Base-by-base conservation (phyloP, 2,329 filamentous ascomycete species). In the Xylariaceae sp. region DNA sequence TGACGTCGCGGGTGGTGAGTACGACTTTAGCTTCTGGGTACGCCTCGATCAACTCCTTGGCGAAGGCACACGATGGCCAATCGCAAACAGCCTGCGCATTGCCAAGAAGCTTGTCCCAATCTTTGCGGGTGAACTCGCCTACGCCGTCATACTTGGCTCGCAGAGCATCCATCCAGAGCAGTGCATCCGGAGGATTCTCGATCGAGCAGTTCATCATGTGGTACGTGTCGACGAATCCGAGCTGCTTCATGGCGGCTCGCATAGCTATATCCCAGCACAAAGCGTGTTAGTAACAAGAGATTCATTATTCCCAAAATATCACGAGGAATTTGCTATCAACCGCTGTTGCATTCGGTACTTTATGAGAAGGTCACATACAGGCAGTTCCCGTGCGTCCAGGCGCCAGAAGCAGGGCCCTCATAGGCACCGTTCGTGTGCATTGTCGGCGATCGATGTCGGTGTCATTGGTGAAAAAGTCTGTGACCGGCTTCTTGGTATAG, bases 11-110 rank as follows among this genome's bases (percentile, higher is more conserved):
- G 52, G 80, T 85, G 11, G 84, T 87, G 58, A 90, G 75, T 42
- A 91, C 79, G 48, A 89, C 82, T 71, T 89, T 89, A 53, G 87
- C 87, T 50, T 89, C 83, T 1, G 87, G 87, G 67, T 89, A 90
- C 13, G 85, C 84, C 65, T 86, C 82, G 58, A 89, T 86, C 56
- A 90, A 77, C 69, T 89, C 86, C 69, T 85, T 81, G 47, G 83
- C 83, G 64, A 90, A 90, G 36, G 83, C 82, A 37, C 84, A 81
- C 20, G 83, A 81, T 7, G 86, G 86, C 81, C 82, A 86, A 75
- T 89, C 86, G 70, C 83, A 87, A 15, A 89, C 83, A 36, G 85
- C 85, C 72, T 82, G 83, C 67, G 83, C 84, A 69, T 86, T 79
- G 44, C 85, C 84, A 54, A 89, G 75, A 9, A 89, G 77, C 70